Conservation (phyloP, 116 monocot genomes). For the Dioscorea cayenensis region DNA sequence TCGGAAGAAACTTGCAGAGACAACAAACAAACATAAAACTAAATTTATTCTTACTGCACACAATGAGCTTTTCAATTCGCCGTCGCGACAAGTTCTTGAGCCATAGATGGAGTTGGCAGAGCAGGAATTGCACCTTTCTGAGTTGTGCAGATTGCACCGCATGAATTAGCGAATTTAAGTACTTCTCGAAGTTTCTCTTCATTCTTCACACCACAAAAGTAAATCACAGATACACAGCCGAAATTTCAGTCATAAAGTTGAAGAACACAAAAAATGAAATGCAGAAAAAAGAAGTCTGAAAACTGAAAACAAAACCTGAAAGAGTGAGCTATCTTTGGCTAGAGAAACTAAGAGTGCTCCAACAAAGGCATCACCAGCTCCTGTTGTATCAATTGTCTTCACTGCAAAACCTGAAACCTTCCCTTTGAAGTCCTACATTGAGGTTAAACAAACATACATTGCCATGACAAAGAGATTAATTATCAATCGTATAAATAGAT, state of each 20-base stretch:
- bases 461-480: too few relatives aligned
- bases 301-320: constrained; percentile 27
- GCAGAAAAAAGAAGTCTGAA: not conserved
- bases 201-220: constrained; percentile 23
- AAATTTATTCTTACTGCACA: not conserved
- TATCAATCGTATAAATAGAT: not conserved
- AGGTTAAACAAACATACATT: not conserved
- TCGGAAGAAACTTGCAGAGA: too few relatives aligned
- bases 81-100: constrained; percentile 1
- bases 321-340: constrained; percentile 58
- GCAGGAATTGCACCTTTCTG: constrained; percentile 92
- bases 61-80: not conserved
- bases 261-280: too few relatives aligned
- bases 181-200: constrained; percentile 60
- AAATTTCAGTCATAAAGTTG: too few relatives aligned
- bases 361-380: constrained; percentile 91
- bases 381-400: constrained; percentile 84
- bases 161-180: constrained; percentile 63
- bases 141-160: constrained; percentile 84
- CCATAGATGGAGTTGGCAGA: constrained; percentile 30
- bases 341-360: constrained; percentile 64
- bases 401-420: constrained; percentile 61
- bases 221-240: too few relatives aligned
- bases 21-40: too few relatives aligned
- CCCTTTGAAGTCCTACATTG: constrained; percentile 53